These are phyloP conservation scores for Porcisia hertigi DNA, from an alignment of 208 protist species.

Conservation along the genomic window DNA sequence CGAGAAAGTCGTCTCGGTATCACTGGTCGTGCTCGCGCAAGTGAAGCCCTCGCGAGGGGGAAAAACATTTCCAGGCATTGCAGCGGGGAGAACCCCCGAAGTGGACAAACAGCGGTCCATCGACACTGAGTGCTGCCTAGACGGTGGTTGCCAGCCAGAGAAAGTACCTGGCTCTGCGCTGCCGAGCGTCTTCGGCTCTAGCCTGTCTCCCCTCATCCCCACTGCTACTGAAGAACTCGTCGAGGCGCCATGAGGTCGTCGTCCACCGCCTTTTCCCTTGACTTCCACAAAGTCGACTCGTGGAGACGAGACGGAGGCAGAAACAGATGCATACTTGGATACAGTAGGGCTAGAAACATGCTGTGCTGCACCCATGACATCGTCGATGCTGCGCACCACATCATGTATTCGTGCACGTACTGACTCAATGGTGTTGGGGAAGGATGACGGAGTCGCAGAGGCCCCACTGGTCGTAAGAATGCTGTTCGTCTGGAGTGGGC, in stretches of 20 bases:
- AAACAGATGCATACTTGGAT: not conserved
- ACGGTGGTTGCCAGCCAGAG: not conserved
- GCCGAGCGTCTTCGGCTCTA: too few species aligned
- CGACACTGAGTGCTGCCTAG: not conserved
- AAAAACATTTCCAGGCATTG: not conserved
- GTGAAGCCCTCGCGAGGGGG: not conserved
- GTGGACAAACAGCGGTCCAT: not conserved
- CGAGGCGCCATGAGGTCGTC: not conserved
- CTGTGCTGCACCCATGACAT: conserved; percentile 18
- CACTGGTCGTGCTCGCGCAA: not conserved
- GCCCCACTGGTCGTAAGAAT: not conserved
- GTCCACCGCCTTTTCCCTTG: not conserved
- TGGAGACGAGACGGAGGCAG: not conserved
- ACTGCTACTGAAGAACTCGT: not conserved
- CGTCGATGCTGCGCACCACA: conserved; percentile 63
- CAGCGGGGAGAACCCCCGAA: not conserved
- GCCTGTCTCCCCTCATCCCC: not conserved
- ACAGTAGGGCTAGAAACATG: not conserved
- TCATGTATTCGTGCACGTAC: conserved; percentile 39
- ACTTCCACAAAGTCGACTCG: not conserved
- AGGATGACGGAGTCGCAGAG: not conserved
- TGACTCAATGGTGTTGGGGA: conserved; percentile 28
- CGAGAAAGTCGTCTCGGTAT: conserved; percentile 1
- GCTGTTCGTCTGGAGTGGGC: not conserved
- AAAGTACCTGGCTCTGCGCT: not conserved